Percentiles rank a stretch among this genome's conserved stretches.
These are phyloP conservation scores for Sanghuangporus baumii DNA, from an alignment of 1,284 basidiomycete genomes.

Conservation along the genomic window DNA sequence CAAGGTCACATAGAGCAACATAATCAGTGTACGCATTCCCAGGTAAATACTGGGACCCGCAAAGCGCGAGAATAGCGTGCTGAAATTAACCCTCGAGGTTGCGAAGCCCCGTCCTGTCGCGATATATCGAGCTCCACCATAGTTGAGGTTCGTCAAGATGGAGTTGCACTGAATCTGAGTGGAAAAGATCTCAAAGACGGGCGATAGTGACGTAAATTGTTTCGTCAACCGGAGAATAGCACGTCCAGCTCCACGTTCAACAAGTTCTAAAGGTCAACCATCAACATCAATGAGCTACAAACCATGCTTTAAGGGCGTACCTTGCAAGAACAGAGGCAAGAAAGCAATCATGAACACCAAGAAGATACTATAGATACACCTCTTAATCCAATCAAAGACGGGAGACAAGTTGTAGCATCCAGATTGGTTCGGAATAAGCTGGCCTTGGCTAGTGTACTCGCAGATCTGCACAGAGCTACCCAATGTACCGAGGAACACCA, in stretches of 20 bases:
- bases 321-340: constrained; percentile 90
- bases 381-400: constrained; percentile 89
- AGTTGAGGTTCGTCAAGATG: constrained; percentile 90
- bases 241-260: constrained; percentile 86
- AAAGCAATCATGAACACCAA: constrained; percentile 95
- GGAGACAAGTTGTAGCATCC: constrained; percentile 91
- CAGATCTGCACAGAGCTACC: constrained; percentile 78
- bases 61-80: constrained; percentile 91
- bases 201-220: constrained; percentile 91
- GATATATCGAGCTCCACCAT: constrained; percentile 94
- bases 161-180: constrained; percentile 97
- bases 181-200: constrained; percentile 92
- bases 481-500: constrained; percentile 90
- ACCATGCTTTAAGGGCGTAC: constrained; percentile 34
- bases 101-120: constrained; percentile 99
- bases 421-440: constrained; percentile 66
- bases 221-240: constrained; percentile 86
- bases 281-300: neutral
- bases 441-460: constrained; percentile 65
- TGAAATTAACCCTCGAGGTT: constrained; percentile 89
- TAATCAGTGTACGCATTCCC: constrained; percentile 85
- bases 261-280: constrained; percentile 57
- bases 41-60: constrained; percentile 96
- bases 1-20: constrained; percentile 88
- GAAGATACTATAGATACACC: constrained; percentile 94